Conservation (phyloP, 1,139 yeast genomes). For the Pneumocystis sp. region DNA sequence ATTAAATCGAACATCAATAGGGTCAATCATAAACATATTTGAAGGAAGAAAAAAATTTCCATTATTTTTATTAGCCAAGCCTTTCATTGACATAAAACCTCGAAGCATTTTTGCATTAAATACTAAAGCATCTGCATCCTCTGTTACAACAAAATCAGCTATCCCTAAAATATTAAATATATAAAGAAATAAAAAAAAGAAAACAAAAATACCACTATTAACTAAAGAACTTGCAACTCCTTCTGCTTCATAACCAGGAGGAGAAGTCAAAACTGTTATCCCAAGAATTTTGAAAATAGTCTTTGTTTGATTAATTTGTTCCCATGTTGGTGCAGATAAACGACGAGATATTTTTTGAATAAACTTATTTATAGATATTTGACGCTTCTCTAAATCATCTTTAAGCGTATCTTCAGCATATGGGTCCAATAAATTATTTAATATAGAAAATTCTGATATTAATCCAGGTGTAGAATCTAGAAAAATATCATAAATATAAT, state of each 20-base stretch:
- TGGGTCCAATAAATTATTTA: neutral
- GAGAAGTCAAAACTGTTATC: neutral
- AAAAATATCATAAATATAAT: neutral
- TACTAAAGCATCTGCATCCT: conserved; percentile 10
- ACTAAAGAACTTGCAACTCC: neutral
- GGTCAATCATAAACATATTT: neutral
- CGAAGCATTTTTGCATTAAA: conserved; percentile 9
- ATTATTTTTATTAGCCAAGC: neutral
- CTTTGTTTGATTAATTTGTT: neutral
- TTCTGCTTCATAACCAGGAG: neutral
- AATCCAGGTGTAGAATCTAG: neutral
- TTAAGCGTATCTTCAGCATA: neutral
- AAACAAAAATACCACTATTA: neutral
- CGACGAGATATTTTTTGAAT: neutral
- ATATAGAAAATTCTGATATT: neutral
- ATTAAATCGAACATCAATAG: neutral
- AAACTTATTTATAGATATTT: neutral
- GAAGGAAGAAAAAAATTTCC: neutral
- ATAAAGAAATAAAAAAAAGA: neutral
- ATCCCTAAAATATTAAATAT: neutral
- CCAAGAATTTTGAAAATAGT: neutral
- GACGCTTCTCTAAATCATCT: neutral
- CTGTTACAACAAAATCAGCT: conserved; percentile 1
- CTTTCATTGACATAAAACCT: conserved; percentile 7
- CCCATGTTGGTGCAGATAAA: neutral